A percentile compares a stretch with the other conserved stretches of the same genome.
Evolutionary conservation across 1,284 basidiomycete genomes (phyloP).

Genomic region (Cutaneotrichosporon sp.): DNA sequence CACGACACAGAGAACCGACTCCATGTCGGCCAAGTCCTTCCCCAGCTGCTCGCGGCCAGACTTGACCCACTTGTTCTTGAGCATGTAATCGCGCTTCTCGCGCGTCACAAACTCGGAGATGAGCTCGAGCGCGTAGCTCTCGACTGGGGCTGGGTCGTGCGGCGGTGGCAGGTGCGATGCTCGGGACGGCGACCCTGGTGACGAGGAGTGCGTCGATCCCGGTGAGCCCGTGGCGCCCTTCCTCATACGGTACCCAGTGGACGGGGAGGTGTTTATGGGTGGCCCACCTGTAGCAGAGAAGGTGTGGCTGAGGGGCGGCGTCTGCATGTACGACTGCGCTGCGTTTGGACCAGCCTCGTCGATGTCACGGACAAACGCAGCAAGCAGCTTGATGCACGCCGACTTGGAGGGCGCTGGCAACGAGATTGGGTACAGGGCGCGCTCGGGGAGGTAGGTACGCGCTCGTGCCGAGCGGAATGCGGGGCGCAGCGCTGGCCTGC

Average conservation of each 20-base stretch:
- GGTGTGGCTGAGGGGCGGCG: background rate
- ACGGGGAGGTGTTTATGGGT: background rate
- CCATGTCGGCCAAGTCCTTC: conserved; percentile 52
- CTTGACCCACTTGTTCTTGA: conserved; percentile 51
- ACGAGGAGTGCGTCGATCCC: background rate
- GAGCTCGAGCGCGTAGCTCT: conserved; percentile 48
- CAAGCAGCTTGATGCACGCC: conserved; percentile 42
- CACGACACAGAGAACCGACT: conserved; percentile 38
- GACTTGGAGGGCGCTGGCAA: conserved; percentile 50
- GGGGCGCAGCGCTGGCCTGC: conserved; percentile 45
- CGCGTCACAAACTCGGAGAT: conserved; percentile 48
- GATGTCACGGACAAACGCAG: conserved; percentile 33
- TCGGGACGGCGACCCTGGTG: background rate
- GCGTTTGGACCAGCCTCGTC: conserved; percentile 30
- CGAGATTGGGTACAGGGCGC: conserved; percentile 37
- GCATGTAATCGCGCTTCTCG: conserved; percentile 53
- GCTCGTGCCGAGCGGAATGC: conserved; percentile 50
- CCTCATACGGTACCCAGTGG: background rate
- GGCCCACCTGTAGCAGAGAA: background rate
- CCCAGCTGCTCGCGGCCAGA: conserved; percentile 46
- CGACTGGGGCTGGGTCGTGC: conserved; percentile 32
- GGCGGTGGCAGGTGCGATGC: background rate
- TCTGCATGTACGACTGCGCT: conserved; percentile 18
- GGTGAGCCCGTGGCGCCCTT: background rate
- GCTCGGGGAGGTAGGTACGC: conserved; percentile 38